Base-by-base conservation (phyloP, 2,329 filamentous ascomycete genomes). In the Ceratocystis eucalypticola region DNA sequence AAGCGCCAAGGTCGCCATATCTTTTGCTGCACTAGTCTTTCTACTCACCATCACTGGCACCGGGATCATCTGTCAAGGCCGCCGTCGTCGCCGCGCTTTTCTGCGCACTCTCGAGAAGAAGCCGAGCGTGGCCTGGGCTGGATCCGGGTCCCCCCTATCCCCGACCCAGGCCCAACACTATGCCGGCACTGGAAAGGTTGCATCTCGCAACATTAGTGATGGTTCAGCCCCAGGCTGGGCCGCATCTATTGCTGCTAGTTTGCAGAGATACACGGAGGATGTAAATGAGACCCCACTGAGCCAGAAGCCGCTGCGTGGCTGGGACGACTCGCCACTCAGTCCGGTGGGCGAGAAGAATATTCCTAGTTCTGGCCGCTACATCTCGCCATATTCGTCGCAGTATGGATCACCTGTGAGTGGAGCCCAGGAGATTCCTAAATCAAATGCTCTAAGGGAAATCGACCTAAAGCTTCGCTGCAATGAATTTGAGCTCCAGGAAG, bases 331-430 rank as follows among this genome's bases (percentile, higher is more conserved):
- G 30, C 83, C 78, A 0, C 70, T 79, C 37, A 81, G 78, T 59
- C 76, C 75, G 1, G 72, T 72, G 55, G 76, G 76, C 1, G 77
- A 79, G 59, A 74, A 74, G 68, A 68, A 70, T 0, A 77, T 76
- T 69, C 74, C 76, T 0, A 30, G 53, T 25, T 17, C 63, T 17
- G 59, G 61, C 17, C 78, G 76, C 5, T 83, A 85, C 73, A 79
- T 84, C 69, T 84, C 82, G 2, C 84, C 84, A 0, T 86, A 86
- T 71, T 78, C 77, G 22, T 84, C 82, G 50, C 81, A 84, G 68
- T 85, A 80, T 74, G 83, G 77, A 72, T 85, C 82, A 70, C 84
- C 84, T 0, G 76, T 83, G 68, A 81, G 77, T 65, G 17, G 65
- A 7, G 48, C 53, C 12, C 50, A 61, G 53, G 33, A 46, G 33